Conservation (phyloP, 352 stramenopile genomes). For the Phytophthora multivora region DNA sequence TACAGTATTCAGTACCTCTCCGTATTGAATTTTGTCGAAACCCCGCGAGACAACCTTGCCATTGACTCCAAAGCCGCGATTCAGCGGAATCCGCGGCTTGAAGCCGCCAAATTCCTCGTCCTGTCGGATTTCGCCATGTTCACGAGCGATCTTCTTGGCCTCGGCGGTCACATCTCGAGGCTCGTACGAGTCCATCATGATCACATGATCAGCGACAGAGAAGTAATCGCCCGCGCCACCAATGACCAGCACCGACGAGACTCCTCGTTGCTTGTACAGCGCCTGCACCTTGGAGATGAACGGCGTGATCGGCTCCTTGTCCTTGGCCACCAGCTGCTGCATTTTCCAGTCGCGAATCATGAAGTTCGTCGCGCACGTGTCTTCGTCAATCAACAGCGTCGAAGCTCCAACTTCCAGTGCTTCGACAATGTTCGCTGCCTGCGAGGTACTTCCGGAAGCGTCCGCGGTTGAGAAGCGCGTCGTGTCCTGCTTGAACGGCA, state of each 20-base stretch:
- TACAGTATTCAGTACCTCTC: conserved; percentile 65
- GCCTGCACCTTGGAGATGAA: conserved; percentile 96
- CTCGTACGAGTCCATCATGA: conserved; percentile 97
- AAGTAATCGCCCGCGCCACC: conserved; percentile 97
- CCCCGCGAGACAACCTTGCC: conserved; percentile 83
- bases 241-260: conserved; percentile 97
- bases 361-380: conserved; percentile 98
- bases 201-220: conserved; percentile 94
- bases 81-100: conserved; percentile 54
- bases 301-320: conserved; percentile 98
- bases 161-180: conserved; percentile 91
- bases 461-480: conserved; percentile 92
- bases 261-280: conserved; percentile 85
- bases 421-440: conserved; percentile 97
- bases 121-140: conserved; percentile 61
- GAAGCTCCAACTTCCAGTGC: conserved; percentile 90
- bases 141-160: conserved; percentile 91
- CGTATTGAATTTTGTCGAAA: conserved; percentile 83
- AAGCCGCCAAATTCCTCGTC: conserved; percentile 57
- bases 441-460: conserved; percentile 96
- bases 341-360: conserved; percentile 99
- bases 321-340: conserved; percentile 93
- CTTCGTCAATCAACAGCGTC: conserved; percentile 96
- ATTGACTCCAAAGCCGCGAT: conserved; percentile 58
- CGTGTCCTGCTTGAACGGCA: conserved; percentile 95